Evolutionary conservation across 2,329 filamentous ascomycete genomes (phyloP), one percentile per base, ranked within the genome.

Genomic region (Seiridium unicorne): DNA sequence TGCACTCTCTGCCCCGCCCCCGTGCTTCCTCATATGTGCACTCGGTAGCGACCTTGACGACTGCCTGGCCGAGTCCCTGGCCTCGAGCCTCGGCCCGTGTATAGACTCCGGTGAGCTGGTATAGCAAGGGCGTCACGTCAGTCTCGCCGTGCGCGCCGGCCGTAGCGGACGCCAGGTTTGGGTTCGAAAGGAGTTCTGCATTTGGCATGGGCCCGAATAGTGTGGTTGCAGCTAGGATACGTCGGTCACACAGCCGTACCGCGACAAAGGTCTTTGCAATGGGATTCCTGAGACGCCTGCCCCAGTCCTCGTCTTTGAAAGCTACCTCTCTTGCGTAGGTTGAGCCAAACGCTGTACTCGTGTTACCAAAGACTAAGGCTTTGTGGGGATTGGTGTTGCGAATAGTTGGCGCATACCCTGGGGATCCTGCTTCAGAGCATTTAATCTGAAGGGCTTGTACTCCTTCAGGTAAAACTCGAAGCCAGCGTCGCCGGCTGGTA

Each of bases 61-160:
- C 64, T 2, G 65, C 64, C 59, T 69, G 70, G 8, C 70, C 75
- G 38, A 76, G 64, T 8, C 76, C 75, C 54, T 68, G 68, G 1
- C 74, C 70, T 11, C 75, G 73, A 58, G 69, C 70, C 54, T 72
- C 66, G 44, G 74, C 73, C n/a, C 66, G 60, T 7, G 73, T 77
- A 60, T 74, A 78, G 61, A 77, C 72, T 26, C 70, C 75, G 55
- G 73, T 70, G 46, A 78, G 66, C 42, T 73, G 69, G 60, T 68
- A 77, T 59, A 70, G 68, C 7, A 69, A 26, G 32, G 64, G 56
- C 54, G 58, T 18, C 57, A 18, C 34, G n/a, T 35, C 6, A 32
- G 9, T 35, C 10, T 7, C 4, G 11, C 4, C 26, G 8, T 35
- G 26, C 7, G 35, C 31, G 13, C 6, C 36, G 9, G 40, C 11